phyloP scores from a whole-genome alignment of 257 asterid genomes.

The Catharanthus roseus region DNA sequence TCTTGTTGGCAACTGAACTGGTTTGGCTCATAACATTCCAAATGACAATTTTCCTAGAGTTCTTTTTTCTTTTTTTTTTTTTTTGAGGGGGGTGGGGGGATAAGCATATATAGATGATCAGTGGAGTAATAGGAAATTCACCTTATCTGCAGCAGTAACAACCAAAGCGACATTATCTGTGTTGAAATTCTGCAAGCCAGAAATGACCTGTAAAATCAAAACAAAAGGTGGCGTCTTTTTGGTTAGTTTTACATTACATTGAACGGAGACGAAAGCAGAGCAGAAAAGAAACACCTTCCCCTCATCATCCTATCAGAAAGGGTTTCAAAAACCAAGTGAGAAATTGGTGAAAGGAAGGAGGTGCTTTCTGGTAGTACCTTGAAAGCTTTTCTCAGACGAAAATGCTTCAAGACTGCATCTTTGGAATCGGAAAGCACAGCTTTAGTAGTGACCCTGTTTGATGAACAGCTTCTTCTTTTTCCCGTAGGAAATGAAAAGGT shows the following conservation, averaged over 20 bases:
- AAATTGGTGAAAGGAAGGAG: neutral
- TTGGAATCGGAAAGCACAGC: conserved; percentile 59
- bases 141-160: conserved; percentile 95
- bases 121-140: neutral
- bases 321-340: too few relatives aligned
- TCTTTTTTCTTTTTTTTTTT: too few relatives aligned
- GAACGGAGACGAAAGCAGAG: neutral
- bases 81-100: too few relatives aligned
- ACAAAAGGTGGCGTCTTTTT: neutral
- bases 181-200: conserved; percentile 80
- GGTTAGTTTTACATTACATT: conserved; percentile 3
- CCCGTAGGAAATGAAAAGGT: conserved; percentile 29
- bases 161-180: conserved; percentile 78
- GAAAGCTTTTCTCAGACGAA: conserved; percentile 68
- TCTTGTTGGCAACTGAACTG: neutral
- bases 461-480: conserved; percentile 14
- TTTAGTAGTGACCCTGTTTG: conserved; percentile 37
- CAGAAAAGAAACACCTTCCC: neutral
- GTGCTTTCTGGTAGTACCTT: conserved; percentile 35
- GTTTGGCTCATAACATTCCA: neutral
- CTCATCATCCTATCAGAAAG: neutral
- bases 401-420: conserved; percentile 59
- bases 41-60: too few relatives aligned
- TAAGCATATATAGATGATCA: too few relatives aligned
- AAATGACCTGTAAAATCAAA: conserved; percentile 55